Evolutionary conservation across 352 stramenopile genomes (phyloP), one percentile per base, ranked within the genome.

Genomic region (Paralagenidium karlingii): DNA sequence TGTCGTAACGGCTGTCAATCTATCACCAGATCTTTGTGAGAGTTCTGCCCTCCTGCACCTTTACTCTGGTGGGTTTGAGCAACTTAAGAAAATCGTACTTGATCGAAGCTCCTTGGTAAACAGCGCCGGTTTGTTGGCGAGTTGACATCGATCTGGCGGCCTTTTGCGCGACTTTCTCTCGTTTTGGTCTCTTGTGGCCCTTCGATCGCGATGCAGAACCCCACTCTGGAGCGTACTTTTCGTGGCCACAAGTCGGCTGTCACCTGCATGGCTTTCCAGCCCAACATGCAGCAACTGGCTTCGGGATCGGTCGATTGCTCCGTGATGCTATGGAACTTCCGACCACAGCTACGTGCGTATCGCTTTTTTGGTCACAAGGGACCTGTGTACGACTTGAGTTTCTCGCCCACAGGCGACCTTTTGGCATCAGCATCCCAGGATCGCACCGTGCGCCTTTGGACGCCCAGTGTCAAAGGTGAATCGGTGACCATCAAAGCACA

Each of bases 291-390:
- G 49, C 82, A 96, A 54, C 68, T 96, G 33, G 80, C 75, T 20
- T 94, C 80, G 3, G 60, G 57, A 3, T 77, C 70, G 16, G 41
- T 69, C 24, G 84, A 96, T 40, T 66, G 74, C 28, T 58, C 53
- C 20, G 74, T 96, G 24, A 94, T 96, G 75, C 37, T 96, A 20
- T 96, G 87, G 87, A 93, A 94, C 58, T 96, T 95, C 53, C 64
- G 65, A 16, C 76, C 73, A 30, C 68, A 92, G 47, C 34, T 82
- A 34, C 68, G 75, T 21, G 74, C 82, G 34, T 95, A 85, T 55
- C 68, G 73, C 25, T 92, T 78, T 41, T 51, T 68, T 21, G 82
- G 79, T 0, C 84, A 94, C 47, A 65, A 68, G n/a, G 69, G 74
- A 2, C 58, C 80, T 1, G 84, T 96, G n/a, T 65, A 77, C 36